These are phyloP conservation scores for Aspergillus cejpii DNA, from an alignment of 2,329 filamentous ascomycete genomes.

Conservation along the genomic window DNA sequence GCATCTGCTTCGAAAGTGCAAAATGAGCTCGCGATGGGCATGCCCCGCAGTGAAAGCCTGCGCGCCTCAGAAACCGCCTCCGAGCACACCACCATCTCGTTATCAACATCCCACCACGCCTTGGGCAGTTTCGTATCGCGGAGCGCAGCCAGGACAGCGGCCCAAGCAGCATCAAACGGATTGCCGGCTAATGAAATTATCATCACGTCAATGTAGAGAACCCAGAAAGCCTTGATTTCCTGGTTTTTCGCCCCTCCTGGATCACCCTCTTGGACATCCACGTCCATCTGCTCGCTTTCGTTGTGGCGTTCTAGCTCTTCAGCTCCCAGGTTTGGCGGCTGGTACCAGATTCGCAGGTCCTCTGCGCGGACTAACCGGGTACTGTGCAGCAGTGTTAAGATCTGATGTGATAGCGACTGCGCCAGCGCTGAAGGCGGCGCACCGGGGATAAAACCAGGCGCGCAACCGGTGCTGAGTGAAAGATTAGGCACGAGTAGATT, in stretches of 20 bases:
- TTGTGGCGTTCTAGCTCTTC: slow-evolving; percentile 29
- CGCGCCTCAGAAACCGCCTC: slow-evolving; percentile 50
- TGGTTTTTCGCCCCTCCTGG: slow-evolving; percentile 24
- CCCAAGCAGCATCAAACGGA: slow-evolving; percentile 86
- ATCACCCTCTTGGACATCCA: slow-evolving; percentile 40
- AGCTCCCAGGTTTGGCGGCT: slow-evolving; percentile 39
- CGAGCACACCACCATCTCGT: slow-evolving; percentile 71
- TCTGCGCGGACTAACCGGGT: slow-evolving; percentile 59
- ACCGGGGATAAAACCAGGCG: slow-evolving; percentile 76
- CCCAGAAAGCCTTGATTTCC: slow-evolving; percentile 81
- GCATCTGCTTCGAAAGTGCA: slow-evolving; percentile 64
- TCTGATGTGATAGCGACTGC: slow-evolving; percentile 74
- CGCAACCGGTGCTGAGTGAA: slow-evolving; percentile 83
- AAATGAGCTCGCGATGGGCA: slow-evolving; percentile 72
- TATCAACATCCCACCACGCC: slow-evolving; percentile 77
- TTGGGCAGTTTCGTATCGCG: slow-evolving; percentile 67
- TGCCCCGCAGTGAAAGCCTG: slow-evolving; percentile 54
- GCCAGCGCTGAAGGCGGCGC: slow-evolving; percentile 71
- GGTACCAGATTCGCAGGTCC: slow-evolving; percentile 68
- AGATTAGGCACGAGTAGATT: slow-evolving; percentile 88
- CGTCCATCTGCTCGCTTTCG: slow-evolving; percentile 44
- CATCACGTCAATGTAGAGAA: slow-evolving; percentile 89
- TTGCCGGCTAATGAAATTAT: slow-evolving; percentile 91
- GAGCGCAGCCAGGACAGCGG: slow-evolving; percentile 72
- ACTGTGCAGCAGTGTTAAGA: slow-evolving; percentile 69